These are phyloP conservation scores for Firmiana major DNA, from an alignment of 345 rosid species.

Conservation along the genomic window DNA sequence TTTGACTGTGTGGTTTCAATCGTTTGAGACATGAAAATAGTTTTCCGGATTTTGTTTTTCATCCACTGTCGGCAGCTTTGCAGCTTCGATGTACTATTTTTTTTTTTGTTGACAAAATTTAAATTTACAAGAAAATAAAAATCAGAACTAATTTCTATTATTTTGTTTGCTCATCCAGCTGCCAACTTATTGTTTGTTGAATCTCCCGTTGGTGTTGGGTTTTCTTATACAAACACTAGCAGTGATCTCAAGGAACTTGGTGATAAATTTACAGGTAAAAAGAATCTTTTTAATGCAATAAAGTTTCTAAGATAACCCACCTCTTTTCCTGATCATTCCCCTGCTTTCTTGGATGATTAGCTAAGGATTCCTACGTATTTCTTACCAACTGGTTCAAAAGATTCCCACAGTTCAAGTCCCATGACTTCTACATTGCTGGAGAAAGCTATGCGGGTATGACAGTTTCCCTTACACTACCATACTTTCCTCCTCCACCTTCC, in stretches of 20 bases:
- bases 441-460: conserved; percentile 65
- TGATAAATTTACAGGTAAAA: conserved; percentile 47
- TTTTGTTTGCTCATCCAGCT: conserved; percentile 25
- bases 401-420: conserved; percentile 61
- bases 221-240: conserved; percentile 52
- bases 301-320: background rate
- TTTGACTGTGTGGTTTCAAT: too few relatives aligned
- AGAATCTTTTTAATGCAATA: background rate
- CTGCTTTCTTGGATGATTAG: conserved; percentile 23
- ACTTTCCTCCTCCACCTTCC: background rate
- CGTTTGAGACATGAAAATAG: background rate
- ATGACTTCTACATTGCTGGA: conserved; percentile 58
- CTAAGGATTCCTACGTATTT: conserved; percentile 50
- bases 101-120: background rate
- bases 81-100: background rate
- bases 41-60: background rate
- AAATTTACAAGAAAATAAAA: background rate
- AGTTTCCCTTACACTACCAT: background rate
- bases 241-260: conserved; percentile 47
- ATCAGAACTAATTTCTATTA: background rate
- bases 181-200: conserved; percentile 68
- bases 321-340: background rate
- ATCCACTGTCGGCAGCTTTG: too few relatives aligned
- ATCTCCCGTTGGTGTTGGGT: conserved; percentile 70
- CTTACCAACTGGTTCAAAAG: conserved; percentile 63